Evolutionary conservation across 2,329 filamentous ascomycete genomes (phyloP).

Genomic region (Diaporthe helianthi): DNA sequence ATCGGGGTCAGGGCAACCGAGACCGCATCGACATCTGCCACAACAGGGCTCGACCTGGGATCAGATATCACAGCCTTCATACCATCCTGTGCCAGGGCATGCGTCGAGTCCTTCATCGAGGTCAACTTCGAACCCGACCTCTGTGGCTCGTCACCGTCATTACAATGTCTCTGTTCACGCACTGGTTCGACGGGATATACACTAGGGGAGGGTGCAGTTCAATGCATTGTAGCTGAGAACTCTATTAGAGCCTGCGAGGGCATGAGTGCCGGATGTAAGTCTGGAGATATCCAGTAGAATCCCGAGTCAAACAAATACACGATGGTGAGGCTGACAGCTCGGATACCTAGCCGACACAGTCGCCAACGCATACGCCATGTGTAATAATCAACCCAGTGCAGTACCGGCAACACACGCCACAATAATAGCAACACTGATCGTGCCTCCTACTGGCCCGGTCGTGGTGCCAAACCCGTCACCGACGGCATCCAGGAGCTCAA

Average conservation of each 20-base stretch:
- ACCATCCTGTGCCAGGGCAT: conserved; percentile 66
- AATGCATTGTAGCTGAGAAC: conserved; percentile 67
- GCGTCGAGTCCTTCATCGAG: conserved; percentile 68
- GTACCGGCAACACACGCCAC: conserved; percentile 63
- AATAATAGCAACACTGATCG: conserved; percentile 63
- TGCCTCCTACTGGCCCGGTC: conserved; percentile 47
- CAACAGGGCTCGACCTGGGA: conserved; percentile 43
- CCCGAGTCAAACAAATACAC: neutral
- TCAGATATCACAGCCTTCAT: conserved; percentile 52
- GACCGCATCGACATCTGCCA: conserved; percentile 39
- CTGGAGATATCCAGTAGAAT: neutral
- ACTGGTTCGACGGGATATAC: conserved; percentile 69
- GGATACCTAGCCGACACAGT: conserved; percentile 49
- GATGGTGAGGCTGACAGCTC: conserved; percentile 34
- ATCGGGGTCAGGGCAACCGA: conserved; percentile 44
- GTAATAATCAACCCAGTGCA: conserved; percentile 56
- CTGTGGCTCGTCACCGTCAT: conserved; percentile 58
- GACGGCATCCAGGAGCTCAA: conserved; percentile 31
- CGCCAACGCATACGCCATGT: conserved; percentile 65
- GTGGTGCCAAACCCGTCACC: conserved; percentile 39
- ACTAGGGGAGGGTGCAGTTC: conserved; percentile 73
- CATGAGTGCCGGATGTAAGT: conserved; percentile 50
- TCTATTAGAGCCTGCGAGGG: conserved; percentile 59
- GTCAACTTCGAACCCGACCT: conserved; percentile 59
- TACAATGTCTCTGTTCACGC: conserved; percentile 70